Base-by-base conservation (phyloP, 1,284 basidiomycete genomes). In the Apiotrichum akiyoshidainum region DNA sequence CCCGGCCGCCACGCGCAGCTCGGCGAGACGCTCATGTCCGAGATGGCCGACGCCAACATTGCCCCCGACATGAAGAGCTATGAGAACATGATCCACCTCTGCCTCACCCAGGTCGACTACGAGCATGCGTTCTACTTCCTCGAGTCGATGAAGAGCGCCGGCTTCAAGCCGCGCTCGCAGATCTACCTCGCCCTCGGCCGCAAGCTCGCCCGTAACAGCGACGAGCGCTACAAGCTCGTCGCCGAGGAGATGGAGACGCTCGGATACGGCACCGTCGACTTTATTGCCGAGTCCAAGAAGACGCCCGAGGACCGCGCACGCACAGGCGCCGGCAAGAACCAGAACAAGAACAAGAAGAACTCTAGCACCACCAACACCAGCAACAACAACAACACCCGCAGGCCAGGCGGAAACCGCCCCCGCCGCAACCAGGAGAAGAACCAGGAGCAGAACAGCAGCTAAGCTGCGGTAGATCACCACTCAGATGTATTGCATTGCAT, bases 71-170 rank as follows among this genome's bases (percentile, higher is more conserved):
- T 72, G 41, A 75, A 77, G 46, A 89, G 86, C 6, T 91, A 86
- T 74, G 83, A 85, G 64, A 78, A 81, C 41, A 81, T 91, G 75
- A 83, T 92, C 61, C 65, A 79, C 16, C 81, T 92, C 4, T 87
- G 85, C 69, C 80, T 91, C 21, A 85, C 85, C 1, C 87, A 89
- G 68, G 72, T 82, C 14, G 80, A 78, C 3, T 93, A 91, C 74
- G 90, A 92, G 69, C 87, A 90, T 67, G 89, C 90, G 0, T 93
- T 93, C 78, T 87, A 85, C 74, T 91, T 89, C 73, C 82, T 93
- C 35, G 90, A 92, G 71, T 87, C 90, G 79, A 89, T 90, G 87
- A 92, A 92, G 75, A 76, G 80, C 0, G 81, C 81, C 49, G 80
- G 80, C 14, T 79, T 84, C 70, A 71, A 80, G 39, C 89, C 90